A percentile compares a stretch with the other conserved stretches of the same genome.
These are phyloP conservation scores for Saprolegnia diclina DNA, from an alignment of 352 stramenopile species.

Conservation along the genomic window DNA sequence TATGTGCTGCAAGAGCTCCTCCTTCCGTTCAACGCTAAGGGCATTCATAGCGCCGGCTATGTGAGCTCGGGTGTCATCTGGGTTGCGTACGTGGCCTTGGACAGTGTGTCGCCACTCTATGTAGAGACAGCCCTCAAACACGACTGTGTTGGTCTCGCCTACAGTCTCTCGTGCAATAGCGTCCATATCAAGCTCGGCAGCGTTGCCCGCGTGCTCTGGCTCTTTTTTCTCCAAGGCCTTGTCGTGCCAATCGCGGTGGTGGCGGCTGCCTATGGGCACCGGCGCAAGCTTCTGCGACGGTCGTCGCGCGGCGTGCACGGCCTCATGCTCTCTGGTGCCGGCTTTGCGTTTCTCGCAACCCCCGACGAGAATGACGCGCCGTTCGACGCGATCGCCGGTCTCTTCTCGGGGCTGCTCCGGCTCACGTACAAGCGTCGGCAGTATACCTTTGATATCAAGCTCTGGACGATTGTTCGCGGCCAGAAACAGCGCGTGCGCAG, in stretches of 20 bases:
- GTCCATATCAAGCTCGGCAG: neutral
- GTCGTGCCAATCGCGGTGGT: neutral
- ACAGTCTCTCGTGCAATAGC: neutral
- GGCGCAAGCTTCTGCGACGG: neutral
- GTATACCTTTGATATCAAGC: neutral
- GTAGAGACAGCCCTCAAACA: neutral
- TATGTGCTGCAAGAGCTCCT: conserved; percentile 5
- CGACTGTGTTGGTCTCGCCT: neutral
- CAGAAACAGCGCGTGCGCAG: neutral
- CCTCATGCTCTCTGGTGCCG: neutral
- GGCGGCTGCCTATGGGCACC: neutral
- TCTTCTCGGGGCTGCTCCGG: neutral
- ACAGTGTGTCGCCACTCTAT: neutral
- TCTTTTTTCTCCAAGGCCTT: neutral
- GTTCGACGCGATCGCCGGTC: neutral
- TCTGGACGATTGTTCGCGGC: neutral
- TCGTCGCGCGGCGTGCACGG: neutral
- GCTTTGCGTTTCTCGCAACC: neutral
- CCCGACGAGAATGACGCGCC: neutral
- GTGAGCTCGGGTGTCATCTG: neutral
- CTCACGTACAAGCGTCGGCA: neutral
- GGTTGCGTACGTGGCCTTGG: neutral
- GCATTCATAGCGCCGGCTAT: neutral
- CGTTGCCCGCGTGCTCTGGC: neutral
- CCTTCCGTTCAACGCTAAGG: neutral